Percentiles rank a stretch among this genome's conserved stretches.
phyloP scores from a whole-genome alignment of 2,329 filamentous ascomycete species.

The Seiridium unicorne region DNA sequence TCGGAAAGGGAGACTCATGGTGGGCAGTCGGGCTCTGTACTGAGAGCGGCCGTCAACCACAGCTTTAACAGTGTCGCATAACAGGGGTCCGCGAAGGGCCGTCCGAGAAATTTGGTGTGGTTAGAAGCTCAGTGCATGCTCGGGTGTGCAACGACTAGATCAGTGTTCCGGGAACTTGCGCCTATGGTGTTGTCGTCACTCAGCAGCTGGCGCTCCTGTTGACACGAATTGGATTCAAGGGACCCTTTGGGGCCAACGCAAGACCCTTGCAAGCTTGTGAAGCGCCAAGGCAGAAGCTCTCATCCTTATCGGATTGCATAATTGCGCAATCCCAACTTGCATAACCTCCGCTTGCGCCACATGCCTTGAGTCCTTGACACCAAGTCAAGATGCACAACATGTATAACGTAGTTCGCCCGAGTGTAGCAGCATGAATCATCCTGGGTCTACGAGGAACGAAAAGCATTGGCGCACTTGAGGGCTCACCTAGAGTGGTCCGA shows the following conservation, averaged over 20 bases:
- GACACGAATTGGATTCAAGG: slow-evolving; percentile 7
- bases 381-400: too few relatives aligned
- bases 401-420: too few relatives aligned
- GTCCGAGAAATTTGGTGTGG: neutral
- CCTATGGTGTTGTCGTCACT: neutral
- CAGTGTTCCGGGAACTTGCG: neutral
- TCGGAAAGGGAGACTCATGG: slow-evolving; percentile 67
- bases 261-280: neutral
- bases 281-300: neutral
- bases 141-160: neutral
- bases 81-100: neutral
- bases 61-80: neutral
- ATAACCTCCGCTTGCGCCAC: too few relatives aligned
- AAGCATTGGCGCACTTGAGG: too few relatives aligned
- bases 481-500: too few relatives aligned
- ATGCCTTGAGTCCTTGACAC: too few relatives aligned
- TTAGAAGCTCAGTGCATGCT: neutral
- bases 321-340: too few relatives aligned
- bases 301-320: too few relatives aligned
- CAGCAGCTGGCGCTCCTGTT: neutral
- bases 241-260: neutral
- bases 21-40: slow-evolving; percentile 12
- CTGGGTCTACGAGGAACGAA: too few relatives aligned
- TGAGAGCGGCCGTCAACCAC: neutral
- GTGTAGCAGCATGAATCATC: too few relatives aligned